Percentiles rank a stretch among this genome's conserved stretches.
Conservation (phyloP, 495 filamentous ascomycete genomes). For the Trichocladium uniseriatum region DNA sequence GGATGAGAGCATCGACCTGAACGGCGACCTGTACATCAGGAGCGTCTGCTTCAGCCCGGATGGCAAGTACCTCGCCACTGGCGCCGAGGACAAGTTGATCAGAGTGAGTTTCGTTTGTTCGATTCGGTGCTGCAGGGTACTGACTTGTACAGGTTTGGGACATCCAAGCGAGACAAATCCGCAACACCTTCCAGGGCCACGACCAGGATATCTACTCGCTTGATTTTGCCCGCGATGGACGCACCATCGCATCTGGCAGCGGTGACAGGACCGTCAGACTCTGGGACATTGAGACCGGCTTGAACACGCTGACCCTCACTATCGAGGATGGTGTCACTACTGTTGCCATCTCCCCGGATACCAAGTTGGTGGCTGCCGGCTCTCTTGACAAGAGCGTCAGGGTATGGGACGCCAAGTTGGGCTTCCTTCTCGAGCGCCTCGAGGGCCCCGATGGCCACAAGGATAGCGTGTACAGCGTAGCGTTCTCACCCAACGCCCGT, state of each 20-base stretch:
- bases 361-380: slow-evolving; percentile 76
- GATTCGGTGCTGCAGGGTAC: not conserved
- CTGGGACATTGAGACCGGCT: slow-evolving; percentile 74
- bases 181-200: slow-evolving; percentile 73
- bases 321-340: slow-evolving; percentile 90
- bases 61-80: slow-evolving; percentile 79
- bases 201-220: slow-evolving; percentile 94
- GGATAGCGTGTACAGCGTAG: slow-evolving; percentile 87
- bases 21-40: slow-evolving; percentile 79
- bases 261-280: slow-evolving; percentile 82
- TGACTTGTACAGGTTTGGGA: slow-evolving; percentile 66
- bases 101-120: slow-evolving; percentile 46
- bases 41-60: slow-evolving; percentile 92
- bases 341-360: slow-evolving; percentile 83
- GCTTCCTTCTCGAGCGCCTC: slow-evolving; percentile 73
- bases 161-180: slow-evolving; percentile 63
- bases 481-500: slow-evolving; percentile 79
- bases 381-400: slow-evolving; percentile 85
- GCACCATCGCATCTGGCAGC: slow-evolving; percentile 80
- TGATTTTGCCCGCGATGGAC: slow-evolving; percentile 79
- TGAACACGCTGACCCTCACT: slow-evolving; percentile 63
- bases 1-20: slow-evolving; percentile 74
- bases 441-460: slow-evolving; percentile 83
- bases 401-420: slow-evolving; percentile 76
- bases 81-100: slow-evolving; percentile 87